Evolutionary conservation across 148 eudicot genomes (phyloP), one percentile per base, ranked within the genome.

Genomic region (Selenicereus undatus): DNA sequence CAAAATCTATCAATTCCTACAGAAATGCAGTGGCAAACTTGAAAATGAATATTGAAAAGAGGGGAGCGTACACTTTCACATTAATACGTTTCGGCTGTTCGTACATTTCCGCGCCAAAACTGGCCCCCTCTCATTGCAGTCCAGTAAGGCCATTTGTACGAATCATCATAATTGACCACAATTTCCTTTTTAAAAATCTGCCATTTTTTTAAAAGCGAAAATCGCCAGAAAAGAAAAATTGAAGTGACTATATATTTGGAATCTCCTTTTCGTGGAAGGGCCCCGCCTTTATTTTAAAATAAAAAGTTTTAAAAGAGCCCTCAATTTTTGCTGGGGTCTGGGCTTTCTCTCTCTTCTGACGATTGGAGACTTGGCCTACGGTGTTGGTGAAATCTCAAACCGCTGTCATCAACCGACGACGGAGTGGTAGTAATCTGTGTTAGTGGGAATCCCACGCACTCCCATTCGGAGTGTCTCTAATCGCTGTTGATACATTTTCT

Each of bases 351-450:
- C 85, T 83, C 85, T 70, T 70, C 76, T 51, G 7, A 69, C 82
- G 72, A 83, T 79, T 79, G 85, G 85, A 69, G 85, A 58, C 20
- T 58, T 83, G 71, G 77, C 71, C 35, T 60, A 83, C 76, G 83
- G 80, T 84, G 74, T 84, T 80, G 48, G 83, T 84, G 77, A 76
- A 70, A 29, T 80, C 77, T 78, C 54, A 78, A 27, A 29, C 78
- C 45, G 27, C 52, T 74, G 42, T 68, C 72, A 68, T 20, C 74
- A 32, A 60, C 70, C 80, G 77, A 74, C 62, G 48, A 45, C 66
- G 43, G 43, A 32, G 32, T 32, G 32, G 32, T 32, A 32, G 32
- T 32, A 32, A 4, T 56, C 0, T 20, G 22, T 20, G 43, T 71
- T 69, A 74, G 82, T 79, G 82, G 85, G 76, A 79, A 68, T 74